Conservation (phyloP, 2,329 filamentous ascomycete genomes). For the Aspergillus ochraceus region DNA sequence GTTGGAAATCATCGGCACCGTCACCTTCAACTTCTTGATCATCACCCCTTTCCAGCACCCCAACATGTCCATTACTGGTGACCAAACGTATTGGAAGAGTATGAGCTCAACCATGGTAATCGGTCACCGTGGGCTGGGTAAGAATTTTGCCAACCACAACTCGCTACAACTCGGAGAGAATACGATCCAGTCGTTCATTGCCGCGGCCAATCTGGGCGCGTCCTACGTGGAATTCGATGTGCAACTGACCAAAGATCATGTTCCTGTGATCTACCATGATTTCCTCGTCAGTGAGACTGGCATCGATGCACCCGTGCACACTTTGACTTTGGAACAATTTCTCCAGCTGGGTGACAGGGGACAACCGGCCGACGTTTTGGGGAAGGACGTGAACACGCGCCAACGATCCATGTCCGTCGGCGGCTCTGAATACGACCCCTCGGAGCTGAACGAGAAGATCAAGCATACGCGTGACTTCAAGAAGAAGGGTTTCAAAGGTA, state of each 20-base stretch:
- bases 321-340: slow-evolving; percentile 87
- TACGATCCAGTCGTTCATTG: slow-evolving; percentile 92
- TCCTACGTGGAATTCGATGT: slow-evolving; percentile 78
- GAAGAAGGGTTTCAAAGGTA: slow-evolving; percentile 91
- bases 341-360: slow-evolving; percentile 73
- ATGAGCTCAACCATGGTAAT: slow-evolving; percentile 83
- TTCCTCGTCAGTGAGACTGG: slow-evolving; percentile 97
- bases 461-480: slow-evolving; percentile 97
- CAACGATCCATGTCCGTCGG: slow-evolving; percentile 63
- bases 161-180: slow-evolving; percentile 96
- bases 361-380: not conserved
- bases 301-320: slow-evolving; percentile 94
- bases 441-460: slow-evolving; percentile 74
- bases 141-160: slow-evolving; percentile 79
- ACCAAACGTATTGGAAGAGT: slow-evolving; percentile 96
- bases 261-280: slow-evolving; percentile 98
- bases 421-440: slow-evolving; percentile 45
- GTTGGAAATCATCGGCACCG: slow-evolving; percentile 86
- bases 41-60: slow-evolving; percentile 93
- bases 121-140: slow-evolving; percentile 75
- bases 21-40: slow-evolving; percentile 96
- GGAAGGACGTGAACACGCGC: slow-evolving; percentile 23
- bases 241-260: slow-evolving; percentile 96
- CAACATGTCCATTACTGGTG: slow-evolving; percentile 86
- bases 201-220: slow-evolving; percentile 87